phyloP scores from a whole-genome alignment of 2,329 filamentous ascomycete species.

The Apiospora sp. region DNA sequence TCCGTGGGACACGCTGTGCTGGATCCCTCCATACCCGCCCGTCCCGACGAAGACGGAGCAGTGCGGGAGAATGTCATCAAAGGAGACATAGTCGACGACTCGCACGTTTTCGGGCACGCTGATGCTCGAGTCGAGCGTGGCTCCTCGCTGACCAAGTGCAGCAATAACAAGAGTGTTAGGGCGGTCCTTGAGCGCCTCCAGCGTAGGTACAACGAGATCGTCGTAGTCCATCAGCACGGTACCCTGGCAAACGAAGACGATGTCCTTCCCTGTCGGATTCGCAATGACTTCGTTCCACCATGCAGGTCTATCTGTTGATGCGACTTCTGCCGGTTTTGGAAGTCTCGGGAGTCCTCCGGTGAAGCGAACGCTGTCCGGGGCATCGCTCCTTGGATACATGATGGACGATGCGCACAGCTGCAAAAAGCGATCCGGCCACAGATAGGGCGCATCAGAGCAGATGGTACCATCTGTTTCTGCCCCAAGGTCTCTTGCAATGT shows the following conservation, averaged over 20 bases:
- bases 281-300: conserved; percentile 25
- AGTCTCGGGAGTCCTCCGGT: conserved; percentile 19
- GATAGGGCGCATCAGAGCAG: background rate
- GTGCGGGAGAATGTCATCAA: conserved; percentile 18
- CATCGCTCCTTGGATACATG: conserved; percentile 27
- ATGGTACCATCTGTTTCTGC: background rate
- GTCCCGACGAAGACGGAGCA: conserved; percentile 22
- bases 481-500: conserved; percentile 22
- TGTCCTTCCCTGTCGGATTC: conserved; percentile 35
- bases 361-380: conserved; percentile 16
- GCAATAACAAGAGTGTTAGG: conserved; percentile 45
- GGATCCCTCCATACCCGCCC: conserved; percentile 24
- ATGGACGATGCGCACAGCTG: conserved; percentile 25
- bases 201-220: conserved; percentile 45
- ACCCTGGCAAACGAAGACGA: conserved; percentile 48
- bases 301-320: background rate
- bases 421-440: conserved; percentile 26
- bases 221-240: conserved; percentile 41
- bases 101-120: conserved; percentile 8
- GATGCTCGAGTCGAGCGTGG: conserved; percentile 18
- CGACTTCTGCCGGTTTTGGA: background rate
- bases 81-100: conserved; percentile 23
- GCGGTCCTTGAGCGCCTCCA: conserved; percentile 43
- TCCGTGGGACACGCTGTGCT: conserved; percentile 13
- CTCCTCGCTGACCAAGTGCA: conserved; percentile 18